Evolutionary conservation across 768 basidiomycete genomes (phyloP).

Genomic region (Russula earlei): DNA sequence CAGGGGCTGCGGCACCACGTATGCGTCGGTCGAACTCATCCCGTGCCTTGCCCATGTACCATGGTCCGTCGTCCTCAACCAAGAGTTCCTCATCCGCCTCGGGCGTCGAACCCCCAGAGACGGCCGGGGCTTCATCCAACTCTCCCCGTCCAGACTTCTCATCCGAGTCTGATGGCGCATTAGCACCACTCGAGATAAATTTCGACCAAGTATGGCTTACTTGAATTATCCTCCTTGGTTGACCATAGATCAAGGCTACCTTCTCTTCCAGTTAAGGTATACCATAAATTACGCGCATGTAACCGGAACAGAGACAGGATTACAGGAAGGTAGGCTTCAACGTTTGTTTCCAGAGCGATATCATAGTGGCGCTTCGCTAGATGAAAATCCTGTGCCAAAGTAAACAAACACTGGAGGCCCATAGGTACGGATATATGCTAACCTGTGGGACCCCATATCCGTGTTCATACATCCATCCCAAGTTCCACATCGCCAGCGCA

Average conservation of each 20-base stretch:
- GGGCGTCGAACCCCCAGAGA: not conserved
- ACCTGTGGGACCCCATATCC: conserved; percentile 88
- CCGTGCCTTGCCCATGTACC: conserved; percentile 77
- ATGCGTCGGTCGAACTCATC: conserved; percentile 64
- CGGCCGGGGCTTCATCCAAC: conserved; percentile 9
- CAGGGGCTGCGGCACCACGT: conserved; percentile 33
- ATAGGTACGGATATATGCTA: conserved; percentile 10
- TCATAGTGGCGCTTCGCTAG: conserved; percentile 96
- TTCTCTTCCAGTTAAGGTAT: conserved; percentile 50
- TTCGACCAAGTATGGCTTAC: conserved; percentile 20
- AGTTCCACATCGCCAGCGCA: conserved; percentile 94
- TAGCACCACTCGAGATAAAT: not conserved
- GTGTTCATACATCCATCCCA: conserved; percentile 99
- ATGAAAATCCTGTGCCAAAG: conserved; percentile 68
- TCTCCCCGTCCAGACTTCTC: conserved; percentile 10
- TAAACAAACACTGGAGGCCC: not conserved
- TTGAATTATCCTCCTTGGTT: conserved; percentile 40
- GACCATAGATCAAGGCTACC: conserved; percentile 62
- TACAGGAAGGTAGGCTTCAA: conserved; percentile 85
- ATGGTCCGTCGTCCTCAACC: conserved; percentile 50
- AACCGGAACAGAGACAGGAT: conserved; percentile 72
- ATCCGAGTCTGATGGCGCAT: not conserved
- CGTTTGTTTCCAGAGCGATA: conserved; percentile 74
- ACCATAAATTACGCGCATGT: conserved; percentile 77
- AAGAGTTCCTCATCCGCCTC: conserved; percentile 24